A percentile compares a stretch with the other conserved stretches of the same genome.
Evolutionary conservation across 164 flowering plant genomes (phyloP).

Genomic region (Chimonanthus praecox): DNA sequence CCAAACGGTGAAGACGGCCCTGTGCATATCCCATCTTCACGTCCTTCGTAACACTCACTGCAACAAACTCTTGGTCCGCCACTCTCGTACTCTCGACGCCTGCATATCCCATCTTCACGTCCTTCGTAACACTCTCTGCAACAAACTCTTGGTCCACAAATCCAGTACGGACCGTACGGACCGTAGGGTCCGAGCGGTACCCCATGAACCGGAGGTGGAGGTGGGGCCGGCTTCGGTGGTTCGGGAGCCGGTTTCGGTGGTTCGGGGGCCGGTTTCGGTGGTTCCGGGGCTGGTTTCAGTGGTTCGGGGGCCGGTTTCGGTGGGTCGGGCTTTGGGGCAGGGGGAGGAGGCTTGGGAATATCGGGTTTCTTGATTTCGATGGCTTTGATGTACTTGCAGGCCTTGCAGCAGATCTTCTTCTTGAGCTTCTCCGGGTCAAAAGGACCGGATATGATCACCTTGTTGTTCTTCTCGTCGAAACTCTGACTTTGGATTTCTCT

Average conservation of each 20-base stretch:
- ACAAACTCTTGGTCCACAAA: neutral
- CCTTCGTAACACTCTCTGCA: conserved; percentile 7
- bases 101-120: neutral
- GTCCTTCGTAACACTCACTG: conserved; percentile 3
- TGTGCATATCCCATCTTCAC: neutral
- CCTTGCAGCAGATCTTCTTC: conserved; percentile 13
- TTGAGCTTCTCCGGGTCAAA: conserved; percentile 14
- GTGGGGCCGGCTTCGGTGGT: neutral
- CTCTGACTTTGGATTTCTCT: conserved; percentile 10
- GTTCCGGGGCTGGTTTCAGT: neutral
- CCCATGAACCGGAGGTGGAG: neutral
- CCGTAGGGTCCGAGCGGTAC: neutral
- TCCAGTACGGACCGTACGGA: neutral
- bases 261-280: too few species aligned
- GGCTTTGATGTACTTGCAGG: conserved; percentile 8
- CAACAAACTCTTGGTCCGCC: neutral
- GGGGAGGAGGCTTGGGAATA: too few species aligned
- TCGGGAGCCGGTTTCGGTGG: too few species aligned
- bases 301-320: neutral
- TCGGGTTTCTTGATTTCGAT: neutral
- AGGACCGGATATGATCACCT: conserved; percentile 12
- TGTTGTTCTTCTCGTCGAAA: conserved; percentile 10
- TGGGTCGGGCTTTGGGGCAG: neutral
- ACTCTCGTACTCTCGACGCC: neutral
- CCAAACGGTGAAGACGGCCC: too few species aligned